Evolutionary conservation across 176 grass and related monocot species (phyloP).

Genomic region (Triticum turgidum): DNA sequence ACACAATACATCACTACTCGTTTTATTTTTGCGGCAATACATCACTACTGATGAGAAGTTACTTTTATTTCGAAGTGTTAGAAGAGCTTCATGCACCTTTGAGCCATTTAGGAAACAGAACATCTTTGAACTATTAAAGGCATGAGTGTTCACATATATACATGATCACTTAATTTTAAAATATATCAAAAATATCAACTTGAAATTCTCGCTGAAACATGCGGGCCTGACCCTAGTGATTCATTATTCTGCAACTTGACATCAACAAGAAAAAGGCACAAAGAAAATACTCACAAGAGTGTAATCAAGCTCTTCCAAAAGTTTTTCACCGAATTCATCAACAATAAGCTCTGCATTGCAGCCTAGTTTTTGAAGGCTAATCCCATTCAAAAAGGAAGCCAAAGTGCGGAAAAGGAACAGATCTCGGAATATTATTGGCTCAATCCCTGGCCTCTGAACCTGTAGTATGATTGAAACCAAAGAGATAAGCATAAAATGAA

Average conservation of each 20-base stretch:
- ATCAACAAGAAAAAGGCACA: neutral
- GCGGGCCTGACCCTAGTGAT: neutral
- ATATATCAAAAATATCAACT: neutral
- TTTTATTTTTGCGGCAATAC: neutral
- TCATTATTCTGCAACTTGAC: neutral
- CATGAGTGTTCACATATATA: neutral
- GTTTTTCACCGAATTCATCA: conserved; percentile 97
- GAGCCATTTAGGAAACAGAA: neutral
- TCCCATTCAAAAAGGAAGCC: conserved; percentile 94
- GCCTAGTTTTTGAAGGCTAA: conserved; percentile 95
- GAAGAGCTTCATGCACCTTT: neutral
- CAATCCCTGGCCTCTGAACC: conserved; percentile 96
- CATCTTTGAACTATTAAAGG: neutral
- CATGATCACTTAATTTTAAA: neutral
- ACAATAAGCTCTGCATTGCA: conserved; percentile 99
- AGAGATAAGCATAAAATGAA: neutral
- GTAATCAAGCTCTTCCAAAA: conserved; percentile 98
- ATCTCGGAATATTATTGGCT: conserved; percentile 97
- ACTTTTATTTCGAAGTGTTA: neutral
- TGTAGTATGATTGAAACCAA: conserved; percentile 22
- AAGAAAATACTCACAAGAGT: conserved; percentile 81
- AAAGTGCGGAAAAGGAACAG: conserved; percentile 91
- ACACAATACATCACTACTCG: neutral
- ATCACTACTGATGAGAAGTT: neutral
- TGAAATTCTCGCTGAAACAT: neutral